Conservation (phyloP, 1,284 basidiomycete species). For the Tilletia setariae region DNA sequence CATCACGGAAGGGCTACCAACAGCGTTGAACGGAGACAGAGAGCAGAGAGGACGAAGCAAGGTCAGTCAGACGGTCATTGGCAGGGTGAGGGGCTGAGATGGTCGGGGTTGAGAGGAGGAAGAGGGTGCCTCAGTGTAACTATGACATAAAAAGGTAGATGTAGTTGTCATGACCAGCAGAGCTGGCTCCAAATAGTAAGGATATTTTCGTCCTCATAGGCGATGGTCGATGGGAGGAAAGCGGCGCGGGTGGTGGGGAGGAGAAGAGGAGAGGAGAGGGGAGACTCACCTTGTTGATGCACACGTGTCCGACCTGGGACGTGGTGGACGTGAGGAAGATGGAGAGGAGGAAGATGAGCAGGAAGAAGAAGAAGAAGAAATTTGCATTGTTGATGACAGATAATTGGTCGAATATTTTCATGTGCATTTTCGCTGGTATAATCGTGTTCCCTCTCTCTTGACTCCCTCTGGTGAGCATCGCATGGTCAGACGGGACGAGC, state of each 20-base stretch:
- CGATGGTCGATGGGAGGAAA: neutral
- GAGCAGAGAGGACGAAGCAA: neutral
- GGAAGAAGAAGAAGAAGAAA: neutral
- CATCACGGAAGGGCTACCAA: too few species aligned
- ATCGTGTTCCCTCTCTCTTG: too few species aligned
- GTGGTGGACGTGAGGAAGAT: neutral
- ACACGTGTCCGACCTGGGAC: neutral
- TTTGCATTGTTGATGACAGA: too few species aligned
- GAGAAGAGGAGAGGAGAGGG: neutral
- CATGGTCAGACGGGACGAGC: too few species aligned
- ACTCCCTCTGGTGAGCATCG: too few species aligned
- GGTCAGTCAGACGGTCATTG: neutral
- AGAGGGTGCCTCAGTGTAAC: constrained; percentile 10
- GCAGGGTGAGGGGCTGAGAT: neutral
- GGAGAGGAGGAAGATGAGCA: neutral
- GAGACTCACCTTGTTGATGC: constrained; percentile 1
- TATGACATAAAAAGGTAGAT: constrained; percentile 16
- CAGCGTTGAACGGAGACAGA: neutral
- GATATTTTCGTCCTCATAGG: constrained; percentile 7
- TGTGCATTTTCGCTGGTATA: too few species aligned
- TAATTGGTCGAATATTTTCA: too few species aligned
- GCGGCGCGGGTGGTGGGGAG: neutral
- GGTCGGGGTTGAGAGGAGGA: neutral
- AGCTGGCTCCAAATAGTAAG: too few species aligned
- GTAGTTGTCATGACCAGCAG: too few species aligned